Base-by-base conservation (phyloP, 192 early-diverging fungal species). In the Rhizophlyctis rosea region DNA sequence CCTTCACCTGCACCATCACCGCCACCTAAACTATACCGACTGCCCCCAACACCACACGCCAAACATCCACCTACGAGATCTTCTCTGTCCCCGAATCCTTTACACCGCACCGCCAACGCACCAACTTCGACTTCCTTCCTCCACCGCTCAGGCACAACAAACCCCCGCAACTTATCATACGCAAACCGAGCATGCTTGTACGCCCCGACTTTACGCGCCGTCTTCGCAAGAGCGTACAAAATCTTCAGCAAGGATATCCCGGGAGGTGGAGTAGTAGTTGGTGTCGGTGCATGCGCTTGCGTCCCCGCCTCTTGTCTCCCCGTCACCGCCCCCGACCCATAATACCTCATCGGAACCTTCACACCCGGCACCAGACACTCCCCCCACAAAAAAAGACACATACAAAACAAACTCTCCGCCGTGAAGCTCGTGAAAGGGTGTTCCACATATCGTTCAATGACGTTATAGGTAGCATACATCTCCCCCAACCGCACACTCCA, bases 371-470 rank as follows among this genome's bases (percentile, higher is more conserved):
- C n/a, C n/a, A n/a, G n/a, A n/a, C n/a, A n/a, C n/a, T n/a, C n/a
- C n/a, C n/a, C n/a, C n/a, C n/a, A n/a, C 4, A 78, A 55, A 62
- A 75, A 83, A 14, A 68, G 68, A n/a, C 79, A 68, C 76, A 84
- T 80, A 62, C 69, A 77, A 31, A 84, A 62, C 25, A 86, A 54
- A 0, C 76, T 65, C 47, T 79, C 77, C 7, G 82, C 69, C 4
- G 73, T 34, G 30, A 75, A 74, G 13, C 74, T 70, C 0, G 84
- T 86, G 57, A 86, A 86, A 2, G 84, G 84, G 11, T 84, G 76
- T 34, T 85, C 78, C 18, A 86, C 56, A 60, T 74, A 86, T 32
- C 73, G 62, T 3, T 78, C 44, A 34, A 86, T 67, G 50, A 67
- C 55, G 47, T 76, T 56, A 54, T 83, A 86, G 11, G 80, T 78